These are phyloP conservation scores for Cordyceps cateniannulata DNA, from an alignment of 2,329 filamentous ascomycete genomes.

Conservation along the genomic window DNA sequence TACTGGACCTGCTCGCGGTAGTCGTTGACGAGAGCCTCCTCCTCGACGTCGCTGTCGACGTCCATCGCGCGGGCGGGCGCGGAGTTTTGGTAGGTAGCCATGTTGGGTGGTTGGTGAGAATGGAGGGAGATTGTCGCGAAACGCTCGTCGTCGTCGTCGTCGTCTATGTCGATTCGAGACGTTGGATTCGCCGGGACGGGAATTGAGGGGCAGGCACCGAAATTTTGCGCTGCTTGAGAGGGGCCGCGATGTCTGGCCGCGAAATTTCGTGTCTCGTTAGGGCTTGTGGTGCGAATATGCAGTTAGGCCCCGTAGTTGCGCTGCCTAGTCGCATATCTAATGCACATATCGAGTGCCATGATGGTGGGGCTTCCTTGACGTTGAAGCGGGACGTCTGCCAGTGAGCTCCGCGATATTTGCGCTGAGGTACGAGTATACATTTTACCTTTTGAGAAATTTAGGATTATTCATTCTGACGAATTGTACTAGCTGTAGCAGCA, in stretches of 20 bases:
- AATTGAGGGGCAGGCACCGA: constrained; percentile 26
- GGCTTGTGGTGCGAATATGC: constrained; percentile 31
- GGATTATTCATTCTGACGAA: constrained; percentile 11
- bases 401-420: not conserved
- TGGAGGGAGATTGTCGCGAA: not conserved
- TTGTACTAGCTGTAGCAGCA: not conserved
- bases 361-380: constrained; percentile 18
- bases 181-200: not conserved
- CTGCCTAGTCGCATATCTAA: constrained; percentile 23
- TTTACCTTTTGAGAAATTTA: not conserved
- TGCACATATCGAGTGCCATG: constrained; percentile 20
- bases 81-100: constrained; percentile 58
- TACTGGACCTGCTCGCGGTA: constrained; percentile 96
- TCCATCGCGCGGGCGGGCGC: constrained; percentile 55
- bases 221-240: constrained; percentile 26
- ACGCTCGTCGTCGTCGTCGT: constrained; percentile 24
- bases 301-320: constrained; percentile 18
- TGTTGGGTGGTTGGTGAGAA: constrained; percentile 24
- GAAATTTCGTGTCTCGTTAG: constrained; percentile 33
- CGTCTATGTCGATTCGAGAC: constrained; percentile 18
- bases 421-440: not conserved
- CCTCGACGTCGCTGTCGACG: constrained; percentile 90
- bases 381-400: constrained; percentile 21
- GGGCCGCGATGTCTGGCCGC: constrained; percentile 21
- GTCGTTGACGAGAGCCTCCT: constrained; percentile 91